phyloP scores from a whole-genome alignment of 1,139 yeast species.

The Arxiozyma telluris region DNA sequence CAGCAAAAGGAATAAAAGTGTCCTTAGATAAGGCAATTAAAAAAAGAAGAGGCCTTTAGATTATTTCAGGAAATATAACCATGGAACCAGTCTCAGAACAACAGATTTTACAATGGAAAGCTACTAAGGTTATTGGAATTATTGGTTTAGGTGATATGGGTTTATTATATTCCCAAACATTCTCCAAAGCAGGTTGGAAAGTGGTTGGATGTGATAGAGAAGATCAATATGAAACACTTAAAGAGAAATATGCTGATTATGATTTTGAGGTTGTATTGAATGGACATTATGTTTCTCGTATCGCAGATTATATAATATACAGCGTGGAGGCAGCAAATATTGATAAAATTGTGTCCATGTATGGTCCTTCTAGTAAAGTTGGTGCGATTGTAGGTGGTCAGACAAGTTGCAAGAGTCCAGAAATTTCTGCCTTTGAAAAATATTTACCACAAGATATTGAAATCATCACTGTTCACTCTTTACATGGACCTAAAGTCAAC shows the following conservation, averaged over 20 bases:
- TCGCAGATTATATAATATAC: constrained; percentile 74
- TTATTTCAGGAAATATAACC: background rate
- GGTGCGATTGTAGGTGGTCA: constrained; percentile 98
- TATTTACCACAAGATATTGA: constrained; percentile 68
- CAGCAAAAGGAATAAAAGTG: background rate
- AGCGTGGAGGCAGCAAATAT: constrained; percentile 87
- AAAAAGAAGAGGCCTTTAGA: background rate
- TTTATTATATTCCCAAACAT: constrained; percentile 64
- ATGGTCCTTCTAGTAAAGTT: constrained; percentile 80
- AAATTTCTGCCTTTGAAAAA: constrained; percentile 74
- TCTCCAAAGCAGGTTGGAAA: constrained; percentile 78
- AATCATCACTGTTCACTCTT: constrained; percentile 78
- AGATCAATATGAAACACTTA: constrained; percentile 45
- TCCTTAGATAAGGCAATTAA: too few relatives aligned
- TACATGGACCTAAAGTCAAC: constrained; percentile 89
- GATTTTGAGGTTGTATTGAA: constrained; percentile 50
- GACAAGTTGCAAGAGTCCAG: constrained; percentile 90
- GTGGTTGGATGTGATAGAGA: constrained; percentile 90
- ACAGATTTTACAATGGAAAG: constrained; percentile 29
- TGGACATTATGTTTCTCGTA: constrained; percentile 77
- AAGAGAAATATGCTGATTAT: constrained; percentile 36
- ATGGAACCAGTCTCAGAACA: constrained; percentile 1
- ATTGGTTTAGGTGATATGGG: constrained; percentile 99
- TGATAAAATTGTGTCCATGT: constrained; percentile 54
- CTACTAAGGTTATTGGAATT: constrained; percentile 61